Conservation (phyloP, 768 basidiomycete genomes). For the Russula foetens region DNA sequence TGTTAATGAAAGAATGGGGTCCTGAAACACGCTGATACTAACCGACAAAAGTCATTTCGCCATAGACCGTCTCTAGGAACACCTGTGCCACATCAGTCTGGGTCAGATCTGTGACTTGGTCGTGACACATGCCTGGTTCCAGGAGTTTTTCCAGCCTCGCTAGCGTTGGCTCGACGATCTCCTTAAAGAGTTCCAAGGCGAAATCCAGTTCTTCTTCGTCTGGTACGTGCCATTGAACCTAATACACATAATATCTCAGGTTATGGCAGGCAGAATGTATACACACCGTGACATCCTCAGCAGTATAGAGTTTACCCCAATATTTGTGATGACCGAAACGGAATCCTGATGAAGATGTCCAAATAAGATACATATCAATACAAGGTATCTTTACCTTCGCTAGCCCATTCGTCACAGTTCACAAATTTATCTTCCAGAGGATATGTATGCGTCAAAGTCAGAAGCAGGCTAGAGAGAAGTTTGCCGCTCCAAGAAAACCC, state of each 20-base stretch:
- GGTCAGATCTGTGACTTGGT: conserved; percentile 1
- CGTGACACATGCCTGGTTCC: conserved; percentile 34
- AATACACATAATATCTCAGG: not conserved
- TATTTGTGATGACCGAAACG: conserved; percentile 55
- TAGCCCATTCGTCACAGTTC: conserved; percentile 68
- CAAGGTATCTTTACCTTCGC: conserved; percentile 42
- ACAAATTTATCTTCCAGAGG: conserved; percentile 75
- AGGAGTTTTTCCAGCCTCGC: conserved; percentile 48
- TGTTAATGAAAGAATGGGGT: not conserved
- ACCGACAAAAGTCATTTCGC: conserved; percentile 86
- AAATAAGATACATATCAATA: not conserved
- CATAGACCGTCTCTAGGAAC: conserved; percentile 50
- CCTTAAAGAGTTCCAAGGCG: conserved; percentile 57
- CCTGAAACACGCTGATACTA: conserved; percentile 19
- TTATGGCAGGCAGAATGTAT: not conserved
- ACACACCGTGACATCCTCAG: conserved; percentile 60
- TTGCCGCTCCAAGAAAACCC: conserved; percentile 79
- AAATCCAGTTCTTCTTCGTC: conserved; percentile 64
- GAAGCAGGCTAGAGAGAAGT: conserved; percentile 59
- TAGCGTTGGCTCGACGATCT: conserved; percentile 58
- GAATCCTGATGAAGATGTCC: conserved; percentile 47
- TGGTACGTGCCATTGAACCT: conserved; percentile 79
- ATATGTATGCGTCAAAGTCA: conserved; percentile 75
- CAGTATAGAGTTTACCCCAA: conserved; percentile 74
- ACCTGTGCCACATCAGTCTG: conserved; percentile 25